Evolutionary conservation across 164 flowering plant genomes (phyloP), one percentile per base, ranked within the genome.

Genomic region (Tinospora cordifolia): DNA sequence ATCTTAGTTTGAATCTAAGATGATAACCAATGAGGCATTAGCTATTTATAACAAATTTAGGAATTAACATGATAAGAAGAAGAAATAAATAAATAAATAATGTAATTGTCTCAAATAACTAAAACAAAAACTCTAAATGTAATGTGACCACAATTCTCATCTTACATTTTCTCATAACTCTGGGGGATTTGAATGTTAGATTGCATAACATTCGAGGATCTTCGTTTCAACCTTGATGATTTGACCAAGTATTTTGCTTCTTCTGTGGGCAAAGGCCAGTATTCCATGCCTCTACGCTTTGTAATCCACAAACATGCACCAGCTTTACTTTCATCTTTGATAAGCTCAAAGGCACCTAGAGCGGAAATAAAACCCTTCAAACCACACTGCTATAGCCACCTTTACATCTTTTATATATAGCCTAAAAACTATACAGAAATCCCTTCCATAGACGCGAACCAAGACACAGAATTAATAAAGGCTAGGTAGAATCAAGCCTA

Each of bases 261-360:
- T 84, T 94, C 98, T 21, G 7, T 62, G 2, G 94, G 89, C 69
- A 87, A 80, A 36, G 98, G 98, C 98, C 98, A 94, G 80, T 94
- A 94, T 73, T 94, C 92, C 84, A 90, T 40, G 41, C 98, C 98
- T 77, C 95, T 82, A 27, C 96, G 91, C 11, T 86, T 85, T 68
- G 97, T 84, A 68, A 94, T 88, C 98, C 97, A 91, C 67, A 94
- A 85, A 80, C 98, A 94, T 17, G 89, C 71, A 11, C 97, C 98
- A 76, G 97, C 93, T 84, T 83, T 90, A 75, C 74, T 87, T 72
- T 90, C 97, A 83, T 94, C 90, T 59, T 72, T 81, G 17, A 94
- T 91, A 51, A 94, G 88, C 83, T 91, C 93, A 84, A 91, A 87
- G 73, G 91, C 89, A 80, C 98, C 98, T 93, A 67, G 46, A 72